Base-by-base conservation (phyloP, 2,329 filamentous ascomycete genomes). In the Aspergillus felis region DNA sequence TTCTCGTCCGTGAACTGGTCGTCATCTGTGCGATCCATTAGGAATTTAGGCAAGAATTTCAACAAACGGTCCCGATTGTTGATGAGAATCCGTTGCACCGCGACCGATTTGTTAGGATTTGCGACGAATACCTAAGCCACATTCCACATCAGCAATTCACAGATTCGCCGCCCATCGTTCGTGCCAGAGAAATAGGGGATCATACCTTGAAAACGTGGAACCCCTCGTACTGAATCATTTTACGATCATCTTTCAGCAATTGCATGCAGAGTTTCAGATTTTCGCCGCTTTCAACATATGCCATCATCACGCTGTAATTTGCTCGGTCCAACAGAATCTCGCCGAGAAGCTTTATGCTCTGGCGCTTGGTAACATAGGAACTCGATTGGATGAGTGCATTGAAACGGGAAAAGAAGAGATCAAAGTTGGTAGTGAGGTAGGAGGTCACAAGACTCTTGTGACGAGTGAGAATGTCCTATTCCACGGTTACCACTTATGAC, bases 181-280 rank as follows among this genome's bases (percentile, higher is more conserved):
- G 10, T 22, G 35, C 32, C 32, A 50, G 44, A 47, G 12, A 14
- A 53, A 38, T 52, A 51, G 42, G 25, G 29, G 27, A 28, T 58
- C 66, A 60, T 69, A 86, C 84, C 81, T 99, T 99, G 83, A 99
- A 99, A 46, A 99, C 93, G 73, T 99, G 94, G 74, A 99, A 99
- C 7, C 92, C 94, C 74, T 99, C 94, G 73, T 99, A 99, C 76
- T 97, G 94, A 61, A 99, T 94, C 92, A 99, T 99, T 76, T 96
- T 94, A 66, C 93, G 86, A 74, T 97, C 93, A 74, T 97, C 94
- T 65, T 92, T 88, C 60, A 99, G 80, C 58, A 99, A 82, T 74
- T 96, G 97, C 94, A 99, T 99, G 79, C 92, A 94, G 63, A 97
- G 89, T 79, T 99, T 99, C 66, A 99, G 84, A 71, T 99, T 92